phyloP scores from a whole-genome alignment of 129 eudicot species.

The Tanacetum coccineum region DNA sequence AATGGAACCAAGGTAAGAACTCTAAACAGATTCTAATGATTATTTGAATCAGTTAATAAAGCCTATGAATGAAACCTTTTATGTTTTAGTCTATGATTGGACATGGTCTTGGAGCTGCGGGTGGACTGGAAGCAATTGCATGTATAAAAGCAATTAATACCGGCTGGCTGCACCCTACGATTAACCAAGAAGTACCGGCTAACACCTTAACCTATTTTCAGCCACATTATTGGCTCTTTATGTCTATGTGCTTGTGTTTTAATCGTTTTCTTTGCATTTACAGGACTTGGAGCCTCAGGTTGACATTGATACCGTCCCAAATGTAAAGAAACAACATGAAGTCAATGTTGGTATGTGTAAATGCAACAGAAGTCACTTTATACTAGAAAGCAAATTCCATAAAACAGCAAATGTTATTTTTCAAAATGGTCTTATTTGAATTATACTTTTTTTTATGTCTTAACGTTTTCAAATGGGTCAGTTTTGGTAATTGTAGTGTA shows the following conservation, averaged over 20 bases:
- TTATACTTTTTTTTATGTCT: neutral
- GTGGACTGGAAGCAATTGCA: slow-evolving; percentile 80
- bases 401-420: too few species aligned
- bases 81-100: slow-evolving; percentile 74
- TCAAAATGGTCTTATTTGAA: too few species aligned
- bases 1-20: slow-evolving; percentile 66
- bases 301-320: slow-evolving; percentile 80
- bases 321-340: slow-evolving; percentile 76
- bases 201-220: slow-evolving; percentile 9
- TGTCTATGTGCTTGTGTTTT: neutral
- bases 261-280: slow-evolving; percentile 12
- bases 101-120: slow-evolving; percentile 90
- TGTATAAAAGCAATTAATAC: slow-evolving; percentile 78
- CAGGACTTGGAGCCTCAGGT: slow-evolving; percentile 69
- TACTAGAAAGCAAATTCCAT: neutral
- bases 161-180: slow-evolving; percentile 84
- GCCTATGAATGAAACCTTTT: neutral
- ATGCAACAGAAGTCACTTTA: neutral
- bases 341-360: slow-evolving; percentile 66
- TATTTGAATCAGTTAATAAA: neutral
- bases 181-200: slow-evolving; percentile 65
- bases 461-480: too few species aligned
- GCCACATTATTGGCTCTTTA: neutral
- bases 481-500: too few species aligned
- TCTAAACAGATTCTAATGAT: neutral